phyloP scores from a whole-genome alignment of 208 protist genomes.

The Trypanosoma congolense region DNA sequence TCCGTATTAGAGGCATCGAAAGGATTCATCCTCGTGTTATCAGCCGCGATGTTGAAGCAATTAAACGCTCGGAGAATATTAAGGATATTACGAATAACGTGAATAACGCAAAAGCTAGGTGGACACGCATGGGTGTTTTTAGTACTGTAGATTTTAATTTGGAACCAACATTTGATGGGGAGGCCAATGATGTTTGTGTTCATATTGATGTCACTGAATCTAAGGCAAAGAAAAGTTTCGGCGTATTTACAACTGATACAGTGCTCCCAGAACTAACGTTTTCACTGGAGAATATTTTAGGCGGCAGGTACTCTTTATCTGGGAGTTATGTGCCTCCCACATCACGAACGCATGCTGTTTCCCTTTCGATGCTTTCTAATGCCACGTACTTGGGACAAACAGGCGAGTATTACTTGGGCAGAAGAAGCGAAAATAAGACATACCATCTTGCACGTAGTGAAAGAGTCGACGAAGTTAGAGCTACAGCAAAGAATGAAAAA shows the following conservation, averaged over 20 bases:
- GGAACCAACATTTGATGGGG: conserved; percentile 69
- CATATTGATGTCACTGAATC: conserved; percentile 66
- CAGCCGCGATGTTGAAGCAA: conserved; percentile 59
- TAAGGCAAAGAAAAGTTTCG: conserved; percentile 63
- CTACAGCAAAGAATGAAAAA: conserved; percentile 49
- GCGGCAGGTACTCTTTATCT: conserved; percentile 68
- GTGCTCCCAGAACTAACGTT: conserved; percentile 67
- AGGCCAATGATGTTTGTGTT: conserved; percentile 65
- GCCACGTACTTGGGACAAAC: conserved; percentile 70
- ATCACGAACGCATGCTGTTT: conserved; percentile 63
- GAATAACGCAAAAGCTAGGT: conserved; percentile 45
- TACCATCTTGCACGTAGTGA: conserved; percentile 62
- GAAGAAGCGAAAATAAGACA: conserved; percentile 53
- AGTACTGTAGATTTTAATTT: conserved; percentile 74
- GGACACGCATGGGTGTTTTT: conserved; percentile 69
- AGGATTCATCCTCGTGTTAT: conserved; percentile 66
- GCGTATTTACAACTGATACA: conserved; percentile 82
- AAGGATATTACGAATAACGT: conserved; percentile 45
- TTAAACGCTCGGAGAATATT: conserved; percentile 66
- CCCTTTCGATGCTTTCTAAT: conserved; percentile 71
- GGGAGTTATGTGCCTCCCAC: conserved; percentile 81
- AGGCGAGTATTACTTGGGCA: conserved; percentile 74
- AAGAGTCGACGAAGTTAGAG: conserved; percentile 68
- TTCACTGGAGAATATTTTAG: conserved; percentile 69
- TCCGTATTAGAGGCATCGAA: conserved; percentile 48